Evolutionary conservation across 225 moss, liverwort and hornwort genomes (phyloP).

Genomic region (Bryoerythrophyllum caledonicum): DNA sequence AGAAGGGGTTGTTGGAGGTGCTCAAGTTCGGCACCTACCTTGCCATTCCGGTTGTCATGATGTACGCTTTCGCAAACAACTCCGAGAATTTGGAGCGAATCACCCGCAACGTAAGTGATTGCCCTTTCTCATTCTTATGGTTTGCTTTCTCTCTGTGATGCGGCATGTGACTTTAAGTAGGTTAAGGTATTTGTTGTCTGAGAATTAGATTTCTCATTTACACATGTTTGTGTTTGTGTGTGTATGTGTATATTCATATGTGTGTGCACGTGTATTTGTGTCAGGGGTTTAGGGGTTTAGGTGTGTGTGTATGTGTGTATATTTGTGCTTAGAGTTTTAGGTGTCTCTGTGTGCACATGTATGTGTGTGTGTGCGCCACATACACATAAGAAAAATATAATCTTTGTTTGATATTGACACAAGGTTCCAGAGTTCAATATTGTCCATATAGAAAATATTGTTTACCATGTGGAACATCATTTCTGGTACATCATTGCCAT

Average conservation of each 20-base stretch:
- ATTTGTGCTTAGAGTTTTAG: no score
- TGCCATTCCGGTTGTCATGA: constrained; percentile 67
- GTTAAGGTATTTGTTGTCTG: background rate
- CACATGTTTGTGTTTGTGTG: background rate
- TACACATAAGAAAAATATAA: background rate
- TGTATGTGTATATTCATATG: no score
- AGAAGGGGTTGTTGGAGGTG: constrained; percentile 27
- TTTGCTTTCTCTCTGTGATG: background rate
- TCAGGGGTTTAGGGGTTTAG: no score
- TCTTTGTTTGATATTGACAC: no score
- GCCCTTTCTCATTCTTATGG: background rate
- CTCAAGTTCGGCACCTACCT: constrained; percentile 73
- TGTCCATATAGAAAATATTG: no score
- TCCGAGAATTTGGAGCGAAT: constrained; percentile 79
- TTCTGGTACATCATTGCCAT: no score
- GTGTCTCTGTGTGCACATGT: no score
- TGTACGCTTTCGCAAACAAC: constrained; percentile 82
- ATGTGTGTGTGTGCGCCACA: no score
- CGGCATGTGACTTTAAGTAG: background rate
- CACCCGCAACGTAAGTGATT: constrained; percentile 52
- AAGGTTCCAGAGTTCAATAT: no score
- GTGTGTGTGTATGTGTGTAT: no score
- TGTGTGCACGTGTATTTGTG: no score
- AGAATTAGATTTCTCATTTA: background rate
- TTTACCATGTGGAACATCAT: no score